Conservation (phyloP, 306 rosid species). For the Vicia faba region DNA sequence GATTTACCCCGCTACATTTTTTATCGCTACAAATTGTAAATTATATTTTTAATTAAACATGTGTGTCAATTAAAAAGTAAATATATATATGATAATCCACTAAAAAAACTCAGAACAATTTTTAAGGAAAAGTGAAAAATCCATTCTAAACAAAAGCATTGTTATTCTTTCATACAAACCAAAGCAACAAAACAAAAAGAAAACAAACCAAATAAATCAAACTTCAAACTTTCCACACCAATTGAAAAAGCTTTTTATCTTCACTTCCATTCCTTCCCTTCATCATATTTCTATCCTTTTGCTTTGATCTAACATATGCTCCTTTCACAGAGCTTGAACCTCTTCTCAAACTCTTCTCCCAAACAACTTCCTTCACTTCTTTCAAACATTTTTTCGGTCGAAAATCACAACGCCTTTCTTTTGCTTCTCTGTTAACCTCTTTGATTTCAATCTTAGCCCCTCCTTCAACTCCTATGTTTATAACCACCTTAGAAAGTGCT, state of each 20-base stretch:
- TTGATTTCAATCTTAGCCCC: slow-evolving; percentile 58
- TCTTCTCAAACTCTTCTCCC: slow-evolving; percentile 57
- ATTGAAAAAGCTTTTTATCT: slow-evolving; percentile 35
- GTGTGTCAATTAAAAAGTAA: no score
- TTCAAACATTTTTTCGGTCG: slow-evolving; percentile 25
- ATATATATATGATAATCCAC: no score
- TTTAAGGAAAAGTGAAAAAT: no score
- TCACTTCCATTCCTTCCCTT: slow-evolving; percentile 30
- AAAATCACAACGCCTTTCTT: slow-evolving; percentile 28
- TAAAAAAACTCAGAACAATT: no score
- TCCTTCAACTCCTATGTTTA: slow-evolving; percentile 68
- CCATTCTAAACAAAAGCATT: no score
- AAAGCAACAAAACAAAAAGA: background rate
- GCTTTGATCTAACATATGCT: slow-evolving; percentile 30
- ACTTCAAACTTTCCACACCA: slow-evolving; percentile 47
- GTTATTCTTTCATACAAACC: no score
- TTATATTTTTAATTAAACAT: no score
- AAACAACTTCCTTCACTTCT: slow-evolving; percentile 51
- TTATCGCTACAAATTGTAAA: no score
- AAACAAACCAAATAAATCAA: background rate
- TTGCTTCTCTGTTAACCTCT: slow-evolving; percentile 46
- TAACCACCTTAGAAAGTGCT: slow-evolving; percentile 59
- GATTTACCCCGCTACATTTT: no score
- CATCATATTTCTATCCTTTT: slow-evolving; percentile 8
- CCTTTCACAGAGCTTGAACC: slow-evolving; percentile 38